Evolutionary conservation across 495 filamentous ascomycete species (phyloP), one percentile per base, ranked within the genome.

Genomic region (Aspergillus bridgeri): DNA sequence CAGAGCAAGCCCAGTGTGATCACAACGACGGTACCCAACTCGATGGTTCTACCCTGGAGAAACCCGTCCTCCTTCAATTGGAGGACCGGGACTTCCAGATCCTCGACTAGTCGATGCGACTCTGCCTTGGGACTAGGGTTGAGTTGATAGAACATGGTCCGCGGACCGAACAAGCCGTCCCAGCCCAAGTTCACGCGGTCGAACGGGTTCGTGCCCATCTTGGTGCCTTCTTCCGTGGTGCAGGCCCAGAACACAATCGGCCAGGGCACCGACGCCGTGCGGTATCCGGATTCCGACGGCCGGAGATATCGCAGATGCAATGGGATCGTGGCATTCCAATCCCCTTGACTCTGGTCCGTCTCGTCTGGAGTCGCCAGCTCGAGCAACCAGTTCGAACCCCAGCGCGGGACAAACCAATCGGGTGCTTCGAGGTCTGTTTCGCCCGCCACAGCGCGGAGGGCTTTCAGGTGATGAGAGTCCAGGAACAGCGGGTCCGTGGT

Each of bases 191-290:
- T 85, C 23, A 77, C 77, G 18, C 89, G 77, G 69, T 97, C 94
- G 68, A 98, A 98, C 2, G 94, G 94, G 65, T 86, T 96, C 5
- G 77, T 83, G 0, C 80, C 70, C 78, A 96, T 89, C 70, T 89
- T 86, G 1, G 80, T 82, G 22, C 81, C 89, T 45, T 89, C 88
- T 42, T 89, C 84, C 21, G 84, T 82, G 3, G 80, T 78, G 67
- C 94, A 98, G 2, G 92, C 94, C 93, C 93, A 98, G 77, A 98
- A 98, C 2, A 97, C 81, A 3, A 86, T 81, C 4, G 92, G 95
- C 80, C 80, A 86, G 0, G 90, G 87, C 0, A 96, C 72, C 19
- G 67, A 24, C 0, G 65, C 65, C 3, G 66, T 46, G 18, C 65
- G 71, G 52, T 84, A 79, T 3, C 84, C 84, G 5, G 79, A 75